Conservation (phyloP, 306 rosid genomes). For the Acacia confusa region DNA sequence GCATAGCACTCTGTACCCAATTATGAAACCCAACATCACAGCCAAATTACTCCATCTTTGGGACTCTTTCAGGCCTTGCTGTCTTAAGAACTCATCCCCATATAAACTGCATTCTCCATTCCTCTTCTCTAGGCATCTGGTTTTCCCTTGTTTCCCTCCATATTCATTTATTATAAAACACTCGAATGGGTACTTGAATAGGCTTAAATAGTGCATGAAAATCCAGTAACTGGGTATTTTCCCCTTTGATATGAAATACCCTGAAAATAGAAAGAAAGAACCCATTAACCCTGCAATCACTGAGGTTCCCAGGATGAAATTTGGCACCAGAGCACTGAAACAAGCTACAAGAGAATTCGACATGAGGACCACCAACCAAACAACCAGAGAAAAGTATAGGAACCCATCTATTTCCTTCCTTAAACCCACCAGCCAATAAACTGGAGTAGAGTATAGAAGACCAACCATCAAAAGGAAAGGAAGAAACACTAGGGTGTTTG, state of each 20-base stretch:
- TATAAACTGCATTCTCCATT: conserved; percentile 56
- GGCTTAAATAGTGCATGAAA: conserved; percentile 83
- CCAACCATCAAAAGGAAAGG: conserved; percentile 62
- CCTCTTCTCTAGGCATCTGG: conserved; percentile 58
- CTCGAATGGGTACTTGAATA: conserved; percentile 97
- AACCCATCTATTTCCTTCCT: conserved; percentile 58
- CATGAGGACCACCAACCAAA: conserved; percentile 73
- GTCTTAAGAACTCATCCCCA: conserved; percentile 66
- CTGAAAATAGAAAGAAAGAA: conserved; percentile 92
- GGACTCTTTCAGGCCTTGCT: conserved; percentile 72
- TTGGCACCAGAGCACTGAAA: conserved; percentile 91
- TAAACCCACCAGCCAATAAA: conserved; percentile 79
- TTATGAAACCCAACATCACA: conserved; percentile 79
- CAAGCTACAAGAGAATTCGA: conserved; percentile 90
- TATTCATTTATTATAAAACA: conserved; percentile 91
- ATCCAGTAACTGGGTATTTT: conserved; percentile 87
- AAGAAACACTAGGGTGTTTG: conserved; percentile 64
- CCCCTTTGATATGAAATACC: conserved; percentile 84
- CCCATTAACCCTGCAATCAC: conserved; percentile 93
- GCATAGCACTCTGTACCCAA: conserved; percentile 80
- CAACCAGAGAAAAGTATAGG: conserved; percentile 67
- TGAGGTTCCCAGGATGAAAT: conserved; percentile 89
- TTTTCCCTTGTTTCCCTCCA: conserved; percentile 73
- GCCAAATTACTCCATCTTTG: conserved; percentile 82
- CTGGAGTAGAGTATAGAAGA: conserved; percentile 62